These are phyloP conservation scores for Ophiostoma pallidulum DNA, from an alignment of 2,329 filamentous ascomycete genomes.

Conservation along the genomic window DNA sequence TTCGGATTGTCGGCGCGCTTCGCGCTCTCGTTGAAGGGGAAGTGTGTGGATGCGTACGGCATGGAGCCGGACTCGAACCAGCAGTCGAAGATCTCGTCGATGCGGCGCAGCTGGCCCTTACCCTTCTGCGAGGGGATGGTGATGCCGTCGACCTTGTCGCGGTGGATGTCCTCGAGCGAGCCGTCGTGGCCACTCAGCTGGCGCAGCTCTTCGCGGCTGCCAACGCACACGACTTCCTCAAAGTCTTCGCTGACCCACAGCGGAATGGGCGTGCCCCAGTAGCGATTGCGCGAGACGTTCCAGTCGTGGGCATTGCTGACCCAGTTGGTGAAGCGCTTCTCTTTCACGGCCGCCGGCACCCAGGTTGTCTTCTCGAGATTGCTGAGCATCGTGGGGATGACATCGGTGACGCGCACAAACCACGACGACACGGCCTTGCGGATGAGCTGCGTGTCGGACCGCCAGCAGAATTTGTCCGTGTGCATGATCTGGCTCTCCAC, in stretches of 20 bases:
- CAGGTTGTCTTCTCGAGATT: slow-evolving; percentile 86
- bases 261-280: slow-evolving; percentile 63
- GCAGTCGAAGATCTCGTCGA: slow-evolving; percentile 53
- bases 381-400: slow-evolving; percentile 79
- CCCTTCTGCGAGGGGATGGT: slow-evolving; percentile 82
- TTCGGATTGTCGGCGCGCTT: slow-evolving; percentile 66
- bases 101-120: slow-evolving; percentile 52
- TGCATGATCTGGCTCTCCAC: slow-evolving; percentile 83
- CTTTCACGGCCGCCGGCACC: slow-evolving; percentile 86
- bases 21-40: slow-evolving; percentile 64
- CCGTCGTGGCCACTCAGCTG: slow-evolving; percentile 78
- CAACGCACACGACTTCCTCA: slow-evolving; percentile 77
- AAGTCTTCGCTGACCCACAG: slow-evolving; percentile 79
- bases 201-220: slow-evolving; percentile 75
- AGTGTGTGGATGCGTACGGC: slow-evolving; percentile 47
- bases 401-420: slow-evolving; percentile 82
- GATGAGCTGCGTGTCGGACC: slow-evolving; percentile 91
- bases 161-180: slow-evolving; percentile 76
- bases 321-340: slow-evolving; percentile 85
- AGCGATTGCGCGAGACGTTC: slow-evolving; percentile 89
- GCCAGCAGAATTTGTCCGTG: slow-evolving; percentile 87
- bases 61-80: slow-evolving; percentile 46
- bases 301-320: slow-evolving; percentile 85
- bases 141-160: slow-evolving; percentile 87
- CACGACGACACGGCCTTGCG: slow-evolving; percentile 87